Percentiles rank a stretch among this genome's conserved stretches.
These are phyloP conservation scores for Echium plantagineum DNA, from an alignment of 257 asterid genomes.

Conservation along the genomic window DNA sequence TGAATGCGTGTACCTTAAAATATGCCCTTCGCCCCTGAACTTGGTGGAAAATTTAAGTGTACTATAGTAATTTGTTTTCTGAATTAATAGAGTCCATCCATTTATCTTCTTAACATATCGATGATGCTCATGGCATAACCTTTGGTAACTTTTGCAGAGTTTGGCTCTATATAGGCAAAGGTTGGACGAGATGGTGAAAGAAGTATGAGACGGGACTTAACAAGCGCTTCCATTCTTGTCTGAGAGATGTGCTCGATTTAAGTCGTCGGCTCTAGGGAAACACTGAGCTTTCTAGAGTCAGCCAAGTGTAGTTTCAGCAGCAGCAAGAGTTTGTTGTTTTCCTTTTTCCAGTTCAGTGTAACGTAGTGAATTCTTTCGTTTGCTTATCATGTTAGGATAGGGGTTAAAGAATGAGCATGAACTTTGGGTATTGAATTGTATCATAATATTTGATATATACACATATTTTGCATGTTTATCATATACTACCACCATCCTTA, in stretches of 20 bases:
- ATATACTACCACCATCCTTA: no score
- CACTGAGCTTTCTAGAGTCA: background rate
- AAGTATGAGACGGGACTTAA: slow-evolving; percentile 7
- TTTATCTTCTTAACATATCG: background rate
- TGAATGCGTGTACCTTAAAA: background rate
- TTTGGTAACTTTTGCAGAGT: slow-evolving; percentile 30
- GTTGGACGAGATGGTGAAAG: slow-evolving; percentile 60
- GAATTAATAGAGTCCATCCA: no score
- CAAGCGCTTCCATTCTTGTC: background rate
- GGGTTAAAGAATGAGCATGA: background rate
- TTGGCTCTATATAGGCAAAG: slow-evolving; percentile 85
- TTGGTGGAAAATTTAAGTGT: background rate
- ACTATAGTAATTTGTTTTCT: no score
- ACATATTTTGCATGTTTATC: background rate
- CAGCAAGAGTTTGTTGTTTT: no score
- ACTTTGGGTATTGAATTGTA: background rate
- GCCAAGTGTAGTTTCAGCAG: background rate
- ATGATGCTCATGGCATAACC: background rate
- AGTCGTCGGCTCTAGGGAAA: background rate
- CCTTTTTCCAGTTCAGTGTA: no score
- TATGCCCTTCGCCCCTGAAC: background rate
- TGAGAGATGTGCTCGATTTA: background rate
- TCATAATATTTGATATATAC: background rate
- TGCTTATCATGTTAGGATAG: background rate
- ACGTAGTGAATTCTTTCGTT: background rate